phyloP scores from a whole-genome alignment of 2,329 filamentous ascomycete genomes.

The Fusarium sp. region DNA sequence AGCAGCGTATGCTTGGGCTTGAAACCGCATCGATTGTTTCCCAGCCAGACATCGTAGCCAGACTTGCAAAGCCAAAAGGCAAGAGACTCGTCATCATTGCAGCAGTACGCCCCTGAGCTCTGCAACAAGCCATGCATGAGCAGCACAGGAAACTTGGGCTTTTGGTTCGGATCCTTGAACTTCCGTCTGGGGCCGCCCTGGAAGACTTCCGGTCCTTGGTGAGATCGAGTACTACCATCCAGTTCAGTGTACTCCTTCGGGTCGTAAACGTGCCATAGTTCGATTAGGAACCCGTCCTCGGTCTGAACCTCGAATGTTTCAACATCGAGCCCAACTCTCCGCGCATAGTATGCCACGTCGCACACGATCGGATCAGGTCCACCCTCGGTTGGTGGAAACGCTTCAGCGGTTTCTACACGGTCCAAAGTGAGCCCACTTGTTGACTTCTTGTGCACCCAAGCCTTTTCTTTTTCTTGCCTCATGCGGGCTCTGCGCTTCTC shows the following conservation, averaged over 20 bases:
- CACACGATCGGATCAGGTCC: slow-evolving; percentile 82
- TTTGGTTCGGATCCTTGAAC: slow-evolving; percentile 52
- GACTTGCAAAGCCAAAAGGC: slow-evolving; percentile 94
- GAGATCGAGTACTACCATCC: slow-evolving; percentile 62
- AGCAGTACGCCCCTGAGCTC: slow-evolving; percentile 88
- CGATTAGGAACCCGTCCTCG: slow-evolving; percentile 92
- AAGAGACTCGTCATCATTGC: slow-evolving; percentile 88
- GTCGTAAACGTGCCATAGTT: slow-evolving; percentile 90
- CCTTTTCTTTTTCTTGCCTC: slow-evolving; percentile 68
- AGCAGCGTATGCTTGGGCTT: slow-evolving; percentile 80
- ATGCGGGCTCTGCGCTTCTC: slow-evolving; percentile 71
- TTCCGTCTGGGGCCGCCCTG: slow-evolving; percentile 52
- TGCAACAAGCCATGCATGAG: slow-evolving; percentile 91
- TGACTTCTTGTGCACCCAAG: slow-evolving; percentile 68
- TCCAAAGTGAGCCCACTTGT: slow-evolving; percentile 55
- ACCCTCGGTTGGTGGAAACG: slow-evolving; percentile 82
- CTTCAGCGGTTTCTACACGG: slow-evolving; percentile 59
- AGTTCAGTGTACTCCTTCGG: slow-evolving; percentile 76
- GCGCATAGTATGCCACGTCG: slow-evolving; percentile 87
- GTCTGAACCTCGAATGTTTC: slow-evolving; percentile 89
- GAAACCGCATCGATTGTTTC: slow-evolving; percentile 93
- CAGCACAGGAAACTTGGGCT: slow-evolving; percentile 81
- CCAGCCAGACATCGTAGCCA: slow-evolving; percentile 95
- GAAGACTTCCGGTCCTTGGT: slow-evolving; percentile 72
- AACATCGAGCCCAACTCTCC: slow-evolving; percentile 86